Evolutionary conservation across 2,329 filamentous ascomycete genomes (phyloP).

Genomic region (Ophiostoma montium): DNA sequence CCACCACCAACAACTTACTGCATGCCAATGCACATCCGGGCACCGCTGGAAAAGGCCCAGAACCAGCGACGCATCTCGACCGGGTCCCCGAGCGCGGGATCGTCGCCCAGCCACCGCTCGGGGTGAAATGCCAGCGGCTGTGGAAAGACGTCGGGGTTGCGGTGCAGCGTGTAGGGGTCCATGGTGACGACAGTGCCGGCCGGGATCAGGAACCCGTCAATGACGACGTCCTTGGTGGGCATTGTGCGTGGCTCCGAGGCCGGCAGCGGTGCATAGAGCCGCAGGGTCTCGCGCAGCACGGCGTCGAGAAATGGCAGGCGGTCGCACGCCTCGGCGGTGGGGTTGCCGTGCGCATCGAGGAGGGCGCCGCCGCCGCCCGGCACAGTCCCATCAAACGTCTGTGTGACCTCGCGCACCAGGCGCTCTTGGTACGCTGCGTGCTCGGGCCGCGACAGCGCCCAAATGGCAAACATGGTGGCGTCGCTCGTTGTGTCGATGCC

Average conservation of each 20-base stretch:
- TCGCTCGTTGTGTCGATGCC: constrained; percentile 36
- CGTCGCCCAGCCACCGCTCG: constrained; percentile 14
- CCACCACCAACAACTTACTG: constrained; percentile 3
- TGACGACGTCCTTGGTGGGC: constrained; percentile 16
- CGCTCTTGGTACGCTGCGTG: constrained; percentile 28
- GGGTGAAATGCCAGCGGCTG: constrained; percentile 16
- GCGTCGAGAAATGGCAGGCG: constrained; percentile 31
- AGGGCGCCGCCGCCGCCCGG: too few relatives aligned
- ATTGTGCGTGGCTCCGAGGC: constrained; percentile 33
- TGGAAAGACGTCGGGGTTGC: constrained; percentile 15
- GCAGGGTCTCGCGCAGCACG: constrained; percentile 34
- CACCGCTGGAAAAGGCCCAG: constrained; percentile 55
- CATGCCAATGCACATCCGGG: constrained; percentile 50
- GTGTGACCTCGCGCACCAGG: constrained; percentile 27
- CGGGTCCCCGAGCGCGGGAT: constrained; percentile 2
- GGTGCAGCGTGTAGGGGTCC: constrained; percentile 17
- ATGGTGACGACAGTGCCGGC: constrained; percentile 15
- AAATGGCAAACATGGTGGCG: constrained; percentile 35
- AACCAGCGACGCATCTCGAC: constrained; percentile 30
- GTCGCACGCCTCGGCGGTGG: constrained; percentile 23
- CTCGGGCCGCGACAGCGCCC: constrained; percentile 31
- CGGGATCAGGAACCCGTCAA: constrained; percentile 16
- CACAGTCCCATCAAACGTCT: background rate
- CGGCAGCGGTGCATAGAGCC: constrained; percentile 36
- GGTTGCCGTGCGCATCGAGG: constrained; percentile 17